These are phyloP conservation scores for Vickermania ingenoplastis DNA, from an alignment of 208 protist species.

Conservation along the genomic window DNA sequence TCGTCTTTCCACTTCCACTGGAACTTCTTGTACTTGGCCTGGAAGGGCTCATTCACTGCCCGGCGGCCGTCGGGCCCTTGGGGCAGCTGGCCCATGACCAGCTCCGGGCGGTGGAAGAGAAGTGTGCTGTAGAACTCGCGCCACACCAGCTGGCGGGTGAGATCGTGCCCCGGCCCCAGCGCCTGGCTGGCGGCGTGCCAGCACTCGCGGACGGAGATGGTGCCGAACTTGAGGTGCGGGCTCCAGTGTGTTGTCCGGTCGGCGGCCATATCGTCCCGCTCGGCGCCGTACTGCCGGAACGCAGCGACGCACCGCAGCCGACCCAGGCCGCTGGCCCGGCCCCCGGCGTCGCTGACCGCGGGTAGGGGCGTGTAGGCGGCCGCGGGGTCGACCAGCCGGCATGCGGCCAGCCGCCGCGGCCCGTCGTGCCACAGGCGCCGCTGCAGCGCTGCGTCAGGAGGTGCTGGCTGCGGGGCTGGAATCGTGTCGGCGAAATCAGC, in stretches of 20 bases:
- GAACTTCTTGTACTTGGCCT: constrained; percentile 40
- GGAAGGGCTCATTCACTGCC: constrained; percentile 49
- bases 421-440: constrained; percentile 16
- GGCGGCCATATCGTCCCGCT: constrained; percentile 34
- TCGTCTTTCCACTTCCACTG: constrained; percentile 42
- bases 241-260: constrained; percentile 64
- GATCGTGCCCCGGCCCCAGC: constrained; percentile 29
- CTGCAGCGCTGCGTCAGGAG: constrained; percentile 10
- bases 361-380: constrained; percentile 13
- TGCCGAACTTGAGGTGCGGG: constrained; percentile 74
- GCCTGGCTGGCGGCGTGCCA: constrained; percentile 22
- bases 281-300: constrained; percentile 25
- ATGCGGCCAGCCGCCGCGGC: constrained; percentile 3
- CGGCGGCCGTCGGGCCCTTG: constrained; percentile 5
- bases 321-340: constrained; percentile 28
- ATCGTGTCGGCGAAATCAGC: constrained; percentile 26
- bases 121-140: constrained; percentile 70
- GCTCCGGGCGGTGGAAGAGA: constrained; percentile 37
- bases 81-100: constrained; percentile 48
- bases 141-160: constrained; percentile 63
- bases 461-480: constrained; percentile 6
- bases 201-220: constrained; percentile 52
- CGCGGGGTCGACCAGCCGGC: constrained; percentile 12
- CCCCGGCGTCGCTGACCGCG: constrained; percentile 27
- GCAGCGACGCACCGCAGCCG: constrained; percentile 16